Base-by-base conservation (phyloP, 2,329 filamentous ascomycete species). In the Aspergillus spinulosporus region DNA sequence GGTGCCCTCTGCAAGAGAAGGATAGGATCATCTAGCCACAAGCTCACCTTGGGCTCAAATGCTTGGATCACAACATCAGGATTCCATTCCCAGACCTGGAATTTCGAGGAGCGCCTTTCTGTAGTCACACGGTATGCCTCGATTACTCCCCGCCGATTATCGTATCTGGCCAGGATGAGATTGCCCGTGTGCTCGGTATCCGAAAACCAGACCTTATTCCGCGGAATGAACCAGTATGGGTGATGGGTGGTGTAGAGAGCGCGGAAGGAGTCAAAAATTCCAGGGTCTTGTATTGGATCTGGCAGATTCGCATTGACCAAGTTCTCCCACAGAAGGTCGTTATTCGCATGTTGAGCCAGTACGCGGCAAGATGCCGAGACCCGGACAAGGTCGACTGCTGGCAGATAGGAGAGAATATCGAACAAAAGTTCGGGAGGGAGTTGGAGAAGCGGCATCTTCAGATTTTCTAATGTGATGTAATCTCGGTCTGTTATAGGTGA, bases 161-260 rank as follows among this genome's bases (percentile, higher is more conserved):
- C 86, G 67, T 92, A 97, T 9, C 89, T 85, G n/a, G 83, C 81
- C 39, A 96, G 68, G 28, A 96, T 80, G 42, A 96, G 73, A 68
- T 88, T 88, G 0, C 92, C 92, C 1, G 83, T 87, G 47, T 90
- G 80, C 31, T 86, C 82, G 2, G 79, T 81, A 71, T 96, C 90
- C 57, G 85, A 84, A 67, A 96, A 93, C 92, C 92, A 97, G 61
- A 97, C 78, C 72, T 89, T 92, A 68, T 89, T 80, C 50, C 83
- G 85, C 0, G 89, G 81, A 1, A 97, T 78, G 66, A 96, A 96
- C 92, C 92, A 97, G 65, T 87, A 85, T 0, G 88, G 87, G 61
- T 94, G 83, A 69, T 94, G 89, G 15, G 86, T 81, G 42, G 82
- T 76, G 70, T 89, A 96, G 2, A 96, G 82, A 28, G 88, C 81